Percentiles rank a stretch among this genome's conserved stretches.
Evolutionary conservation across 164 flowering plant genomes (phyloP).

Genomic region (Santalum album): DNA sequence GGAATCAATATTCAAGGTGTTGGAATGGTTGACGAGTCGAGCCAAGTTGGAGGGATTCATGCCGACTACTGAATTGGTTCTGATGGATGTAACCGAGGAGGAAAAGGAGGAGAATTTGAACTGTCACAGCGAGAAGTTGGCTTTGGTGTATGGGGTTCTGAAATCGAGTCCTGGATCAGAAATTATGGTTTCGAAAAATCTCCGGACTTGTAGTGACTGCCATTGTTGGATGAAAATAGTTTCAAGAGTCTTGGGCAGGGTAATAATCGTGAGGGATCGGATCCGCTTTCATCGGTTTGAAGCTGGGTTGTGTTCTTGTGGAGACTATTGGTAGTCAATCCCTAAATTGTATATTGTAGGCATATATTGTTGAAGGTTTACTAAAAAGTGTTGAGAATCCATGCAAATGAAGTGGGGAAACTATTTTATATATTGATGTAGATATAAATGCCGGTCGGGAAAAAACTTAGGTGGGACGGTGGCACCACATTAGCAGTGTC

Average conservation of each 20-base stretch:
- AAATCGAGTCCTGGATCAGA: conserved; percentile 59
- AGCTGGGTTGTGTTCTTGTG: conserved; percentile 63
- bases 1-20: conserved; percentile 33
- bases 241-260: conserved; percentile 49
- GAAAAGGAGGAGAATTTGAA: conserved; percentile 67
- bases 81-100: conserved; percentile 83
- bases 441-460: too few species aligned
- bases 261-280: conserved; percentile 66
- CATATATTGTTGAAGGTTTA: too few species aligned
- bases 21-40: conserved; percentile 36
- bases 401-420: too few species aligned
- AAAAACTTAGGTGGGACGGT: too few species aligned
- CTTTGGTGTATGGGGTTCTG: conserved; percentile 56
- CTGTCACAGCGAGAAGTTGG: conserved; percentile 76
- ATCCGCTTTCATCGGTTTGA: conserved; percentile 74
- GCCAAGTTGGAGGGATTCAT: conserved; percentile 46
- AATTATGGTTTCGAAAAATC: conserved; percentile 54
- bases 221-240: conserved; percentile 70
- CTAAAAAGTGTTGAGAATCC: too few species aligned
- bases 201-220: conserved; percentile 71
- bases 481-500: too few species aligned
- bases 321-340: conserved; percentile 62
- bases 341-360: neutral
- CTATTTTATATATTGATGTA: too few species aligned
- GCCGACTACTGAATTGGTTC: conserved; percentile 45